Base-by-base conservation (phyloP, 441 rosid genomes). In the Adansonia rubrostipa region DNA sequence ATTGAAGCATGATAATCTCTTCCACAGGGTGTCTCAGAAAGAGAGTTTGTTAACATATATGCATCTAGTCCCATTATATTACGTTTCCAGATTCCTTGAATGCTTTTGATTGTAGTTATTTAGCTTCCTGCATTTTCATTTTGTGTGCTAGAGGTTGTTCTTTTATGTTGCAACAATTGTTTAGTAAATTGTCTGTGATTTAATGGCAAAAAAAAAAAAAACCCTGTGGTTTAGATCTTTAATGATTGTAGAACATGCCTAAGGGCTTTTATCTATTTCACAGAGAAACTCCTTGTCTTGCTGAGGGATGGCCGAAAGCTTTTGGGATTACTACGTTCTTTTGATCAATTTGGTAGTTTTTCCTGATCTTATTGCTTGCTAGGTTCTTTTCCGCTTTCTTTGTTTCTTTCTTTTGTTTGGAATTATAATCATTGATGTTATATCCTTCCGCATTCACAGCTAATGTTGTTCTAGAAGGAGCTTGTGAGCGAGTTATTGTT, bases 241-340 rank as follows among this genome's bases (percentile, higher is more conserved):
- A 60, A 11, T 74, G 63, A 20, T 19, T 56, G 22, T 63, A 42
- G 53, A 7, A 48, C 10, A 48, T 73, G 4, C 42, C 5, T 62
- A 14, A 74, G 5, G 36, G 9, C 45, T 68, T 62, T 71, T n/a
- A 45, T 73, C 8, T 68, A 28, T 77, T 36, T 11, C 47, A 67
- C 87, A 91, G 95, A 85, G 85, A 91, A 91, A 82, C 89, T 91
- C 80, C 90, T 91, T 77, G 88, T 91, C 65, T 82, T 91, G 84
- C 87, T 91, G 65, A 85, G 95, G 74, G 95, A 89, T 87, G 91
- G 92, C 62, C 77, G 95, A 82, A 91, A 91, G 83, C 91, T 91
- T 75, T 80, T 91, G 86, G 95, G 95, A 63, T 76, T 87, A 77
- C 91, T 91, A 33, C 92, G 93, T 6, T 91, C 95, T 11, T 91